These are phyloP conservation scores for Thermothielavioides terrestris DNA, from an alignment of 495 filamentous ascomycete species.

Conservation along the genomic window DNA sequence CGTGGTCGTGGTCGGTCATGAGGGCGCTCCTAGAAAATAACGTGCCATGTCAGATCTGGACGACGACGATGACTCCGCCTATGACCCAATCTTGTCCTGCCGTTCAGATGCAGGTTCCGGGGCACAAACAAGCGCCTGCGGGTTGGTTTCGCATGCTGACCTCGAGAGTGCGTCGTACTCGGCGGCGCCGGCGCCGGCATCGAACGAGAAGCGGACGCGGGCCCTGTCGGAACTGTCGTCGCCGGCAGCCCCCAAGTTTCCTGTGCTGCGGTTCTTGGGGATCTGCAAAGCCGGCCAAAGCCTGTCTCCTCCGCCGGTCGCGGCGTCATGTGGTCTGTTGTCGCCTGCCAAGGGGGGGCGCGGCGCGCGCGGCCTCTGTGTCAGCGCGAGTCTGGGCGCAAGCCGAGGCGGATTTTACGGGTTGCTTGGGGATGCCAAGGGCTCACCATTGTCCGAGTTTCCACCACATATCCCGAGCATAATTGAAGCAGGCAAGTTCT, in stretches of 20 bases:
- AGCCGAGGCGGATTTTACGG: neutral
- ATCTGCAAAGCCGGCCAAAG: conserved; percentile 38
- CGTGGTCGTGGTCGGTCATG: conserved; percentile 51
- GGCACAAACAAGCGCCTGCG: neutral
- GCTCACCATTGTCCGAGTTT: conserved; percentile 40
- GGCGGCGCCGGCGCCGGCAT: conserved; percentile 38
- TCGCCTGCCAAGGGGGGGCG: conserved; percentile 27
- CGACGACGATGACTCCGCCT: neutral
- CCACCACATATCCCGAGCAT: conserved; percentile 43
- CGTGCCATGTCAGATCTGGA: conserved; percentile 24
- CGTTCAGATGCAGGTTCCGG: neutral
- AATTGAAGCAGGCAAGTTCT: conserved; percentile 25
- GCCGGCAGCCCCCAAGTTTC: conserved; percentile 46
- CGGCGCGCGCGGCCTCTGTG: conserved; percentile 10
- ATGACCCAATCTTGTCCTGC: conserved; percentile 11
- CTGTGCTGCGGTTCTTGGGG: conserved; percentile 56
- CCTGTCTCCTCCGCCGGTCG: conserved; percentile 24
- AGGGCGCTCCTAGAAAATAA: conserved; percentile 36
- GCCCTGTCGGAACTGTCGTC: conserved; percentile 34
- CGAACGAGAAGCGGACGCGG: conserved; percentile 49
- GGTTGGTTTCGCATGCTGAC: conserved; percentile 22
- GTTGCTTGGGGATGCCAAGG: neutral
- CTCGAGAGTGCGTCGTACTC: conserved; percentile 48
- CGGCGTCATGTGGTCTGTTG: conserved; percentile 32
- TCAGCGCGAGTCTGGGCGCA: conserved; percentile 15